phyloP scores from a whole-genome alignment of 1,284 basidiomycete species.

The Wallemia mellicola region DNA sequence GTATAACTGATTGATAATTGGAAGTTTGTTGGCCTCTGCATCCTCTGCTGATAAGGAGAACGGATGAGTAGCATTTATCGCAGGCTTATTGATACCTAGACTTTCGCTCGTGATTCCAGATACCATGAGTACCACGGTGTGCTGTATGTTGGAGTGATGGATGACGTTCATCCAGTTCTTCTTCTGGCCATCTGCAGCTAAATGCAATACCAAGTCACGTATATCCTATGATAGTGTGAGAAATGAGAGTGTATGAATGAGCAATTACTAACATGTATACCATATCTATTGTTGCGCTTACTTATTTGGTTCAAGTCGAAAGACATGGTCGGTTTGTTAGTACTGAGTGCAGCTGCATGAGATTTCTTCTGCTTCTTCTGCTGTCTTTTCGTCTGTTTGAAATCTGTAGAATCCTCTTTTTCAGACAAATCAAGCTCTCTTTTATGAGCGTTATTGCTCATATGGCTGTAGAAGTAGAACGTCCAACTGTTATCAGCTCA shows the following conservation, averaged over 20 bases:
- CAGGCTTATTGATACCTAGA: conserved; percentile 28
- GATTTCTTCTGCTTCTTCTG: not conserved
- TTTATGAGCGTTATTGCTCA: too few species aligned
- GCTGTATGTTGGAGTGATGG: conserved; percentile 39
- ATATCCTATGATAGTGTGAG: conserved; percentile 28
- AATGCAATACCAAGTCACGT: conserved; percentile 46
- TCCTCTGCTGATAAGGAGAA: conserved; percentile 15
- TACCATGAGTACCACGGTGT: conserved; percentile 43
- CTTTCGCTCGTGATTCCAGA: conserved; percentile 45
- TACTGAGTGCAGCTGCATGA: not conserved
- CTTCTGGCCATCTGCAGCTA: conserved; percentile 47
- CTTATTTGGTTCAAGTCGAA: not conserved
- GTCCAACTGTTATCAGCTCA: too few species aligned
- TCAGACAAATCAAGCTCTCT: too few species aligned
- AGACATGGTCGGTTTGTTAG: not conserved
- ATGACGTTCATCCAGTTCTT: conserved; percentile 57
- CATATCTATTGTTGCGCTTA: not conserved
- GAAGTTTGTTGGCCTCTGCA: conserved; percentile 17
- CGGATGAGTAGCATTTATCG: conserved; percentile 24
- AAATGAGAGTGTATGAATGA: not conserved
- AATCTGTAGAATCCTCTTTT: too few species aligned
- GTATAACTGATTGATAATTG: conserved; percentile 51
- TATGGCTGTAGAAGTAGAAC: too few species aligned
- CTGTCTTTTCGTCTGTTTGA: not conserved
- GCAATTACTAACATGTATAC: not conserved